Percentiles rank a stretch among this genome's conserved stretches.
These are phyloP conservation scores for Rhynchosporium secalis DNA, from an alignment of 2,329 filamentous ascomycete genomes.

Conservation along the genomic window DNA sequence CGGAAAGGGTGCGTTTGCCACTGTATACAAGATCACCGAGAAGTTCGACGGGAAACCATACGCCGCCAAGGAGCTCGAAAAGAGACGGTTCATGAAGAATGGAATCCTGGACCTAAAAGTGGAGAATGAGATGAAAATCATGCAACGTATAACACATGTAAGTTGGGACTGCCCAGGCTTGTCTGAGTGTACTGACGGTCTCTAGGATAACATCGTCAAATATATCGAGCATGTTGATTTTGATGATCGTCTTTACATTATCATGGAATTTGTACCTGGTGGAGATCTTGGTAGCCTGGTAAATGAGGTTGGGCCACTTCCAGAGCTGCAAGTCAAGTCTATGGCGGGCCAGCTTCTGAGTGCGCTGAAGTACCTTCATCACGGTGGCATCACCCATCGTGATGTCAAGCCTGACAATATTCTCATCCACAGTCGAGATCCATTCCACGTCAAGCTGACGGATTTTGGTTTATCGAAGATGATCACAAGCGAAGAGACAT, in stretches of 20 bases:
- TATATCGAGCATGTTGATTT: constrained; percentile 89
- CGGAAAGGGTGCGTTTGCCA: constrained; percentile 93
- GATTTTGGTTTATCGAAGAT: constrained; percentile 98
- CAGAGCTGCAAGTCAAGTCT: constrained; percentile 66
- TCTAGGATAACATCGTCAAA: constrained; percentile 80
- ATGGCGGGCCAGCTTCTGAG: constrained; percentile 77
- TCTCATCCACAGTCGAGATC: constrained; percentile 70
- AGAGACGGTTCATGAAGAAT: constrained; percentile 90
- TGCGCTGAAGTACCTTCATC: constrained; percentile 83
- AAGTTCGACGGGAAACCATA: constrained; percentile 81
- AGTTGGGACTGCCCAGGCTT: constrained; percentile 40
- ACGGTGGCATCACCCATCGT: constrained; percentile 89
- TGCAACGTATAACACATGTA: constrained; percentile 82
- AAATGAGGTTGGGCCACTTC: constrained; percentile 58
- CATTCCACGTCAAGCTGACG: constrained; percentile 84
- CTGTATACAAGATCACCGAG: constrained; percentile 85
- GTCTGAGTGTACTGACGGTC: constrained; percentile 28
- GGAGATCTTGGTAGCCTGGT: constrained; percentile 83
- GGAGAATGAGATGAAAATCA: constrained; percentile 96
- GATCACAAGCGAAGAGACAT: constrained; percentile 85
- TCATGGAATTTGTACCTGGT: constrained; percentile 88
- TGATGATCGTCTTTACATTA: constrained; percentile 81
- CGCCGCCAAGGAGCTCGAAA: constrained; percentile 93
- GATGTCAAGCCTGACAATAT: constrained; percentile 99
- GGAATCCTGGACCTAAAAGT: constrained; percentile 87